Evolutionary conservation across 768 basidiomycete species (phyloP).

Genomic region (Panaeolus papilionaceus): DNA sequence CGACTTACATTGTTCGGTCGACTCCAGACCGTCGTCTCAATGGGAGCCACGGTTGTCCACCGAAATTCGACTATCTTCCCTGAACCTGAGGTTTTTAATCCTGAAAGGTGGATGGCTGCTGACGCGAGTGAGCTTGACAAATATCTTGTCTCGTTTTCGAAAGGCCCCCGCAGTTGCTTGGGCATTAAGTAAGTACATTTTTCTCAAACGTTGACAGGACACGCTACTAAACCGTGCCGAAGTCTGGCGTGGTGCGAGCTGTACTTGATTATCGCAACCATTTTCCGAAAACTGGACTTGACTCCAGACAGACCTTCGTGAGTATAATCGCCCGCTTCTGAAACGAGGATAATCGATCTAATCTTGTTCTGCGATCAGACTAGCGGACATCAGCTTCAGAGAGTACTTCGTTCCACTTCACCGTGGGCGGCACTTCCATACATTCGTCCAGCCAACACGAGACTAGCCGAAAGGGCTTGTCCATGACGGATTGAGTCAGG

Average conservation of each 20-base stretch:
- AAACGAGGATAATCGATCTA: not conserved
- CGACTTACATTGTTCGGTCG: not conserved
- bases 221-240: not conserved
- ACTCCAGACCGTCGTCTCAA: conserved; percentile 45
- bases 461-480: not conserved
- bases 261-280: conserved; percentile 45
- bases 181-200: conserved; percentile 46
- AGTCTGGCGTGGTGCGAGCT: conserved; percentile 53
- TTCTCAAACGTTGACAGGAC: not conserved
- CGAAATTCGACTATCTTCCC: conserved; percentile 46
- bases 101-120: conserved; percentile 49
- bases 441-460: conserved; percentile 25
- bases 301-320: conserved; percentile 39
- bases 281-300: conserved; percentile 46
- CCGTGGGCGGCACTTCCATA: conserved; percentile 39
- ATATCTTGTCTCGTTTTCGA: conserved; percentile 49
- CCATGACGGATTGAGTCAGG: not conserved
- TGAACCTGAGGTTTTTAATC: conserved; percentile 43
- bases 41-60: conserved; percentile 47
- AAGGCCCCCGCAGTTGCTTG: conserved; percentile 51
- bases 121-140: conserved; percentile 43
- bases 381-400: conserved; percentile 39
- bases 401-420: conserved; percentile 45
- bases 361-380: conserved; percentile 25
- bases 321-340: conserved; percentile 16